A percentile compares a stretch with the other conserved stretches of the same genome.
Evolutionary conservation across 495 filamentous ascomycete species (phyloP).

Genomic region (Rostrohypoxylon terebratum): DNA sequence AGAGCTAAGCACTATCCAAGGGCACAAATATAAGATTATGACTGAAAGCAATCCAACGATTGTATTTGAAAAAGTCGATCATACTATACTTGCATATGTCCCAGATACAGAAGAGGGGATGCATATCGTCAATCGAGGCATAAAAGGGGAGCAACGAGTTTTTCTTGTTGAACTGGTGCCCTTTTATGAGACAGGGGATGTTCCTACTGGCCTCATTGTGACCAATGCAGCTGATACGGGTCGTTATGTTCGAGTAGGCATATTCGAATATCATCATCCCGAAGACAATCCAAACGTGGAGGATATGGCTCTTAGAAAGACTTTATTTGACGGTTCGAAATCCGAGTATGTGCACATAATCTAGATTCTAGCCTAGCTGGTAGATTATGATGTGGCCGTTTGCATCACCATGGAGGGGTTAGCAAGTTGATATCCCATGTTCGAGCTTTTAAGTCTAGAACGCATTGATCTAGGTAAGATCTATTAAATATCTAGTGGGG

Average conservation of each 20-base stretch:
- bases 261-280: slow-evolving; percentile 20
- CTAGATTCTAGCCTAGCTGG: background rate
- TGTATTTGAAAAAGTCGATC: background rate
- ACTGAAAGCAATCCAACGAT: background rate
- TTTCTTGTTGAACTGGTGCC: slow-evolving; percentile 28
- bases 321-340: background rate
- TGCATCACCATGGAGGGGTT: background rate
- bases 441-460: background rate
- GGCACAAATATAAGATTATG: background rate
- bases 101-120: slow-evolving; percentile 18
- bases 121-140: background rate
- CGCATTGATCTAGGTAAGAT: background rate
- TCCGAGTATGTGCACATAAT: background rate
- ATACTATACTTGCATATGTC: background rate
- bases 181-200: slow-evolving; percentile 7
- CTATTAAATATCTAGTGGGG: too few relatives aligned
- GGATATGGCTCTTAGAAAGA: background rate
- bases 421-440: background rate
- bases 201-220: slow-evolving; percentile 27
- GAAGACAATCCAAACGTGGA: background rate
- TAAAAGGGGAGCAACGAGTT: slow-evolving; percentile 1
- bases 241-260: slow-evolving; percentile 20
- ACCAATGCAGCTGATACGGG: background rate
- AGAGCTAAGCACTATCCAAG: slow-evolving; percentile 2
- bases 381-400: background rate